Percentiles rank a stretch among this genome's conserved stretches.
phyloP scores from a whole-genome alignment of 805 yeast genomes.

The Candida nonsorbophila region DNA sequence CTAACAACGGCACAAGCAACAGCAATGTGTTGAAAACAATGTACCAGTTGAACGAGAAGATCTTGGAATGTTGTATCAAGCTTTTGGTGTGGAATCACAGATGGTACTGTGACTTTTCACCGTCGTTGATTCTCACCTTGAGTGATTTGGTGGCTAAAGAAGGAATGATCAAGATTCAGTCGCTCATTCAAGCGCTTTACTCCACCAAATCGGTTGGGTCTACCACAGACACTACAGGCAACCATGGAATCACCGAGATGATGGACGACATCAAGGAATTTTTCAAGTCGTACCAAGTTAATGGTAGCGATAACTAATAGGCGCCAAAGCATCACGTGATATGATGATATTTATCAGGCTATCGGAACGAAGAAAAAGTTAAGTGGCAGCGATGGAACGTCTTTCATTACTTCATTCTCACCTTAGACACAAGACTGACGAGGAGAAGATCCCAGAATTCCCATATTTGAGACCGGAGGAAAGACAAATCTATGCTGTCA shows the following conservation, averaged over 20 bases:
- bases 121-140: constrained; percentile 54
- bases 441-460: no score
- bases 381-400: no score
- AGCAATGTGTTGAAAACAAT: constrained; percentile 34
- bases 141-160: constrained; percentile 63
- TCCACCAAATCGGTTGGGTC: constrained; percentile 21
- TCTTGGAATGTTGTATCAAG: constrained; percentile 67
- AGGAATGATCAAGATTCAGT: constrained; percentile 73
- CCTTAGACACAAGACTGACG: no score
- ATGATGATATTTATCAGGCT: no score
- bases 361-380: no score
- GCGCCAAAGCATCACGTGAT: constrained; percentile 2
- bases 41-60: constrained; percentile 45
- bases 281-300: constrained; percentile 38
- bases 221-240: constrained; percentile 18
- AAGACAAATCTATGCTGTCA: no score
- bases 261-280: constrained; percentile 48
- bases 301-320: constrained; percentile 37
- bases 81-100: constrained; percentile 96
- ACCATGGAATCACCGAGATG: constrained; percentile 53
- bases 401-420: no score
- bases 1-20: constrained; percentile 3
- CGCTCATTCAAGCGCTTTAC: constrained; percentile 64
- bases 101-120: constrained; percentile 92
- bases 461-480: no score